Percentiles rank a stretch among this genome's conserved stretches.
These are phyloP conservation scores for Penicillium vulpinum DNA, from an alignment of 2,329 filamentous ascomycete species.

Conservation along the genomic window DNA sequence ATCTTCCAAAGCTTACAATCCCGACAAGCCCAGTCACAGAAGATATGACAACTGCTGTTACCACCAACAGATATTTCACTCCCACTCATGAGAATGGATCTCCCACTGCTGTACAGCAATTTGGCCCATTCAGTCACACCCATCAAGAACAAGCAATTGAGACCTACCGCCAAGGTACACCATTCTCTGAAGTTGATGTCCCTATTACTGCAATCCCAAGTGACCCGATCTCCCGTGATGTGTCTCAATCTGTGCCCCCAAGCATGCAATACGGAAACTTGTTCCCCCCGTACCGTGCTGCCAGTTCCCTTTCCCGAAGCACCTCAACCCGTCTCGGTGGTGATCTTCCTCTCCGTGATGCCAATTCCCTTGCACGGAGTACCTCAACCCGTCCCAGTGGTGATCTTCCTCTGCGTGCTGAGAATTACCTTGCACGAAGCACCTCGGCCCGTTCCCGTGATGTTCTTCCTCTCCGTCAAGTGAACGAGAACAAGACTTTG, in stretches of 20 bases:
- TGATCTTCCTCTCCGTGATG: neutral
- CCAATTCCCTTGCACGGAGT: neutral
- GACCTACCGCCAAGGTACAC: slow-evolving; percentile 33
- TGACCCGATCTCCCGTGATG: slow-evolving; percentile 73
- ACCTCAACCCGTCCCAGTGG: neutral
- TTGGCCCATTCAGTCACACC: neutral
- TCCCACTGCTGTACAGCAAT: neutral
- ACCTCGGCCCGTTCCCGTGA: too few relatives aligned
- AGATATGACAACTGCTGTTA: neutral
- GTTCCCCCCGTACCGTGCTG: neutral
- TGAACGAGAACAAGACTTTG: neutral
- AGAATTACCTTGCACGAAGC: too few relatives aligned
- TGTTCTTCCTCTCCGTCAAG: neutral
- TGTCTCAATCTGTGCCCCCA: slow-evolving; percentile 87
- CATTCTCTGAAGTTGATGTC: slow-evolving; percentile 87
- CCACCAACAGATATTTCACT: neutral
- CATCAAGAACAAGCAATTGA: neutral
- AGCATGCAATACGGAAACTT: slow-evolving; percentile 76
- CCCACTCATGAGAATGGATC: neutral
- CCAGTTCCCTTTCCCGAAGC: neutral
- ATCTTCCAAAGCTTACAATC: slow-evolving; percentile 59
- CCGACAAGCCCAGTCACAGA: slow-evolving; percentile 33
- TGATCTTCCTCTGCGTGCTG: too few relatives aligned
- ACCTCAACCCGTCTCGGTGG: neutral
- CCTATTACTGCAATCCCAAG: slow-evolving; percentile 72